Evolutionary conservation across 2,329 filamentous ascomycete species (phyloP), one percentile per base, ranked within the genome.

Genomic region (Fusarium coffeatum): DNA sequence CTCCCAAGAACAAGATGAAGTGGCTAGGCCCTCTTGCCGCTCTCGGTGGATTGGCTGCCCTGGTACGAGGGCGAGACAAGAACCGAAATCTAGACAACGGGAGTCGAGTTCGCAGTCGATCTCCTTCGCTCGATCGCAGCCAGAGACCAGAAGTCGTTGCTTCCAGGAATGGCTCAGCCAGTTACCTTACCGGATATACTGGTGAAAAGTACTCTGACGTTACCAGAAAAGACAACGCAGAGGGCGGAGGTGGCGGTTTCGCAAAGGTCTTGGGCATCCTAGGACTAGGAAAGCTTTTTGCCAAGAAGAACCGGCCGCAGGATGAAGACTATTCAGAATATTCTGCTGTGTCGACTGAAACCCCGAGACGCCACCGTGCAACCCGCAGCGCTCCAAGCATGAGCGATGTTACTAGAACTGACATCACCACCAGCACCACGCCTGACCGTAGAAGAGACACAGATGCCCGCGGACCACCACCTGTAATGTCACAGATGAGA

Each of bases 251-350:
- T 6, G 85, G 86, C 20, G 88, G 89, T 11, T 85, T 91, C 71
- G 86, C 89, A 77, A 87, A 87, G 73, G 87, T 86, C 55, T 64
- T 93, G 4, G 82, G 86, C 8, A 77, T 90, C 3, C 45, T 71
- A 11, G 91, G 91, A 20, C 89, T 86, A 10, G 88, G 87, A 20
- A 88, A 87, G 30, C 79, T 89, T 51, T 85, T 87, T 74, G 87
- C 87, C 65, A 83, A 85, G 59, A 84, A 85, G 56, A 81, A 85
- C 28, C 80, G 79, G 41, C 79, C 79, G 42, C 79, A 83, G 23
- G 88, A 90, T 50, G 88, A 90, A 48, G 87, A 87, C 59, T 89
- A 90, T 71, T 90, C 88, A 9, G 87, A 88, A 63, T 89, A 90
- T 72, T 89, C 88, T 15, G 88, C 87, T 6, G 88, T 91, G 4